Percentiles rank a stretch among this genome's conserved stretches.
phyloP scores from a whole-genome alignment of 2,329 filamentous ascomycete genomes.

The Fusarium sp. region DNA sequence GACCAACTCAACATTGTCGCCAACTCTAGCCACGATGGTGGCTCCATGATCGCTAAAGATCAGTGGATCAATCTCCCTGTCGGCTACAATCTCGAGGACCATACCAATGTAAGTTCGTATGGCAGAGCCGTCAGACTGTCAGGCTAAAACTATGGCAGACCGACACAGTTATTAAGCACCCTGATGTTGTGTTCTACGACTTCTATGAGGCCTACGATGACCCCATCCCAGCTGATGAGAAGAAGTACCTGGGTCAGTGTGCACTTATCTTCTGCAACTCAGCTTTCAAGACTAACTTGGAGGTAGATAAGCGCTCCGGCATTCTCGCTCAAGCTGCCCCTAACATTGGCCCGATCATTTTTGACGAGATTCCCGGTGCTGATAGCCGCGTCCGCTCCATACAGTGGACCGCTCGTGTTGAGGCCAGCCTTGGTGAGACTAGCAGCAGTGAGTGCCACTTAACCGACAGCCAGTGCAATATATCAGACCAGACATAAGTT shows the following conservation, averaged over 20 bases:
- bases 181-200: slow-evolving; percentile 16
- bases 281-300: background rate
- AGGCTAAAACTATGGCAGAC: background rate
- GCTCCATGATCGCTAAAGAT: slow-evolving; percentile 10
- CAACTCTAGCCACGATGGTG: slow-evolving; percentile 4
- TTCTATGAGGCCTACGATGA: slow-evolving; percentile 12
- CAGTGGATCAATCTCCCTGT: slow-evolving; percentile 23
- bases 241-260: slow-evolving; percentile 1
- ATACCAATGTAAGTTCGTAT: slow-evolving; percentile 14
- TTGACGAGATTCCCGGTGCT: slow-evolving; percentile 18
- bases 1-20: slow-evolving; percentile 13
- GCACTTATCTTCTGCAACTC: fast-evolving
- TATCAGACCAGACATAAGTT: background rate
- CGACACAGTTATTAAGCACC: slow-evolving; percentile 13
- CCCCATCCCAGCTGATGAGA: slow-evolving; percentile 1
- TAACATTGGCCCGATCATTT: slow-evolving; percentile 17
- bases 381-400: slow-evolving; percentile 10
- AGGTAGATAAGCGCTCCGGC: background rate
- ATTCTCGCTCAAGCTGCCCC: slow-evolving; percentile 22
- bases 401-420: slow-evolving; percentile 21
- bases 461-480: fast-evolving
- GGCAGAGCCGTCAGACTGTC: fast-evolving
- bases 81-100: slow-evolving; percentile 17
- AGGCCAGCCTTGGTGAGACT: slow-evolving; percentile 11
- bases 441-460: slow-evolving; percentile 6